phyloP scores from a whole-genome alignment of 805 yeast species.

The Saccharomyces kudriavzevii region DNA sequence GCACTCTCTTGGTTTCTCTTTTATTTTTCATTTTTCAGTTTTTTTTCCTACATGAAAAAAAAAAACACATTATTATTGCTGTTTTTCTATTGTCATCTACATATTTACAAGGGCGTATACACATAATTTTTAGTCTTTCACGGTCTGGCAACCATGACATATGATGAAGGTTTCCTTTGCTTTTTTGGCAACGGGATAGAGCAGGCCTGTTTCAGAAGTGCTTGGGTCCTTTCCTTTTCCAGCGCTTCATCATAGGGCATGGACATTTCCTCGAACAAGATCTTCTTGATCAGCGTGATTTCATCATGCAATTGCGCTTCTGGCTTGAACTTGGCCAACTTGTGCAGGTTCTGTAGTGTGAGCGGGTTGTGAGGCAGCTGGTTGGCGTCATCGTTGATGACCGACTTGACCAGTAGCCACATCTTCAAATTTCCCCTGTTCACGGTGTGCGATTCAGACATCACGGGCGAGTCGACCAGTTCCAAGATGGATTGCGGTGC shows the following conservation, averaged over 20 bases:
- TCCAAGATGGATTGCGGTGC: slow-evolving; percentile 87
- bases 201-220: neutral
- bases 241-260: neutral
- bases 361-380: slow-evolving; percentile 8
- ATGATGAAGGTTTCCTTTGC: neutral
- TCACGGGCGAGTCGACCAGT: slow-evolving; percentile 57
- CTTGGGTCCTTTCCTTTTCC: neutral
- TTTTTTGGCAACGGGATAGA: neutral
- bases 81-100: neutral
- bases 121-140: neutral
- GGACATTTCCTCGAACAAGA: neutral
- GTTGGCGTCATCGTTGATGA: slow-evolving; percentile 21
- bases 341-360: slow-evolving; percentile 21
- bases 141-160: neutral
- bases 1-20: neutral
- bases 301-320: slow-evolving; percentile 8
- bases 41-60: neutral
- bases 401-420: slow-evolving; percentile 22
- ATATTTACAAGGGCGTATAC: neutral
- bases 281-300: slow-evolving; percentile 1
- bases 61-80: neutral
- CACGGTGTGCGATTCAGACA: slow-evolving; percentile 6
- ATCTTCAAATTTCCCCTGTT: slow-evolving; percentile 27
- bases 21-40: neutral
- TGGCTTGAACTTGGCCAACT: slow-evolving; percentile 13